Conservation (phyloP, 1,284 basidiomycete species). For the Sporisorium exsertum region DNA sequence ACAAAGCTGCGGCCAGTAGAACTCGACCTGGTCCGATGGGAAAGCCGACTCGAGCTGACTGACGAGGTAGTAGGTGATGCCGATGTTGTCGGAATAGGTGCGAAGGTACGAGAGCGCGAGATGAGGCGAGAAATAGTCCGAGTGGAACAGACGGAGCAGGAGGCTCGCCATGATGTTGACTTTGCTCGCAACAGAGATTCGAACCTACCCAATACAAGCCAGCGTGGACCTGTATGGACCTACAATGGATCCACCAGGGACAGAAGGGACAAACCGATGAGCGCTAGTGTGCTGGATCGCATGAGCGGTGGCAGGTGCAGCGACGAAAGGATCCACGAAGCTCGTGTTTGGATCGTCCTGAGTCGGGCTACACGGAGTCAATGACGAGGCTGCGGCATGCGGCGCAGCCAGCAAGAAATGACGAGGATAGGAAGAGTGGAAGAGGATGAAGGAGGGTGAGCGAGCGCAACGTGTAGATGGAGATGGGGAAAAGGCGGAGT, state of each 20-base stretch:
- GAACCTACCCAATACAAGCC: not conserved
- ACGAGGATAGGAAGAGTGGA: not conserved
- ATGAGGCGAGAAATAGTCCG: constrained; percentile 67
- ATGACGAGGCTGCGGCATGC: not conserved
- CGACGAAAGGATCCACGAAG: not conserved
- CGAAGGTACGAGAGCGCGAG: constrained; percentile 66
- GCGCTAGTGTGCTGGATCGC: not conserved
- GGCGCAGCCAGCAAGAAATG: constrained; percentile 1
- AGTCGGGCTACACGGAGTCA: not conserved
- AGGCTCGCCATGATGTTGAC: constrained; percentile 64
- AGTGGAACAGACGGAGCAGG: constrained; percentile 66
- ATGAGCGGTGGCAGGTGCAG: not conserved
- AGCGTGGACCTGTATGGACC: not conserved
- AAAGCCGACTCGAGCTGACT: constrained; percentile 60
- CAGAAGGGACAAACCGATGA: not conserved
- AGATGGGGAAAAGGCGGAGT: constrained; percentile 10
- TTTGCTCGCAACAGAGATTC: not conserved
- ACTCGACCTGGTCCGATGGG: constrained; percentile 59
- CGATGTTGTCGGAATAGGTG: constrained; percentile 67
- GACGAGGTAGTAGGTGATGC: constrained; percentile 68
- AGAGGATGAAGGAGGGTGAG: not conserved
- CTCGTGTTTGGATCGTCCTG: not conserved
- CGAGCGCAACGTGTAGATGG: not conserved
- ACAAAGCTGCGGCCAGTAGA: constrained; percentile 69
- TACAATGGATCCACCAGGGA: not conserved